These are phyloP conservation scores for Clonostachys rhizophaga DNA, from an alignment of 2,329 filamentous ascomycete species.

Conservation along the genomic window DNA sequence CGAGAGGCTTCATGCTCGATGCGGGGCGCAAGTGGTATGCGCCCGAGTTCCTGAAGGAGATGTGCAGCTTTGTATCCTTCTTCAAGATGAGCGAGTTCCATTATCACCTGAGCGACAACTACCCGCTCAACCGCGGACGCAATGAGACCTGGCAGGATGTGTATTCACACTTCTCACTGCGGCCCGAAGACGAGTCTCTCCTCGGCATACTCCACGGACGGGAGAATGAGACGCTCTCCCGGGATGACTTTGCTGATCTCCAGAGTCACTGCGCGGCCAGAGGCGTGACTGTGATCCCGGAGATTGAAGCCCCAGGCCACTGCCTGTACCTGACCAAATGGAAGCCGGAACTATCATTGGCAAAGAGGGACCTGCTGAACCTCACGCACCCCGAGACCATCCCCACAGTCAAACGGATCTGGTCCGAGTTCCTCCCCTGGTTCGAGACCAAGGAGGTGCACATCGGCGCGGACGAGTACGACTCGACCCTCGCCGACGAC, in stretches of 20 bases:
- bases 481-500: constrained; percentile 33
- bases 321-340: constrained; percentile 47
- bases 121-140: constrained; percentile 36
- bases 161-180: constrained; percentile 36
- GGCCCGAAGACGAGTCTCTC: constrained; percentile 16
- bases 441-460: constrained; percentile 50
- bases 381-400: constrained; percentile 41
- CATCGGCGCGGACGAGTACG: constrained; percentile 51
- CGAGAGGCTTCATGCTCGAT: constrained; percentile 32
- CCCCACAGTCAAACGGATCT: constrained; percentile 44
- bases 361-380: constrained; percentile 36
- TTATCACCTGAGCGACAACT: constrained; percentile 43
- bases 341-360: constrained; percentile 45
- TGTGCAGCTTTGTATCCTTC: constrained; percentile 37
- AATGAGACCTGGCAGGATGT: constrained; percentile 39
- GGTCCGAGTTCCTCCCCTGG: constrained; percentile 48
- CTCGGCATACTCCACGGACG: constrained; percentile 12
- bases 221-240: constrained; percentile 14
- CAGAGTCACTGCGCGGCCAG: constrained; percentile 42
- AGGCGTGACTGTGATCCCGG: constrained; percentile 47
- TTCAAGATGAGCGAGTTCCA: constrained; percentile 45
- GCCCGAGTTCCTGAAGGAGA: constrained; percentile 30
- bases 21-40: constrained; percentile 15
- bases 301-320: constrained; percentile 51
- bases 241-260: constrained; percentile 37